Base-by-base conservation (phyloP, 495 filamentous ascomycete genomes). In the Neurospora sp. region DNA sequence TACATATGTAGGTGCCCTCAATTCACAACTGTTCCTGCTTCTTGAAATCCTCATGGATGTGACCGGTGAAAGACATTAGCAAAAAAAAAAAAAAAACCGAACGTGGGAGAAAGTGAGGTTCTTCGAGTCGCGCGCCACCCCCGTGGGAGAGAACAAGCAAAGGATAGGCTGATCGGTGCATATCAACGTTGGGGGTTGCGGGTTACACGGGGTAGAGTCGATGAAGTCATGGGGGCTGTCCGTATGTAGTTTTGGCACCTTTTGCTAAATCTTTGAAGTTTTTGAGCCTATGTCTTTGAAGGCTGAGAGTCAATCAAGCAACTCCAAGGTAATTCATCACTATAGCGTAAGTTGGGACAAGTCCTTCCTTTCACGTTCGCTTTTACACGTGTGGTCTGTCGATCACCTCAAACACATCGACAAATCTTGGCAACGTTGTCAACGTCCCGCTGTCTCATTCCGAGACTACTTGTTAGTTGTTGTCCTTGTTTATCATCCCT, bases 341-440 rank as follows among this genome's bases (percentile, higher is more conserved):
- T 37, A 6, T 37, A 35, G 35, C 0, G 35, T 35, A 35, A 35
- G 35, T 35, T 35, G 4, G 35, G 35, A 35, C 31, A 35, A 35
- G 20, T 53, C 48, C 48, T 53, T 53, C 20, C 20, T 6, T 12
- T 53, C 27, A 10, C n/a, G 6, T 22, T 5, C 10, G 10, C 20
- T 1, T 22, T 27, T 27, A 53, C 46, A 53, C 48, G 48, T 27
- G 31, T 35, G 31, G 0, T 35, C 10, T 1, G 48, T 53, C 20
- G 48, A 53, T 53, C 46, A 7, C 10, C 5, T 27, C 48, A 11
- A 22, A 53, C 5, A 4, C 10, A 2, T 53, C 46, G 61, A 72
- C 71, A 37, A 69, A 71, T 31, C 72, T 73, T 73, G 76, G 74
- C 71, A 71, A 75, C 40, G 48, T 46, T 39, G 70, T 69, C 59